A percentile compares a stretch with the other conserved stretches of the same genome.
Evolutionary conservation across 2,329 filamentous ascomycete genomes (phyloP).

Genomic region (Cladosporium colombiae): DNA sequence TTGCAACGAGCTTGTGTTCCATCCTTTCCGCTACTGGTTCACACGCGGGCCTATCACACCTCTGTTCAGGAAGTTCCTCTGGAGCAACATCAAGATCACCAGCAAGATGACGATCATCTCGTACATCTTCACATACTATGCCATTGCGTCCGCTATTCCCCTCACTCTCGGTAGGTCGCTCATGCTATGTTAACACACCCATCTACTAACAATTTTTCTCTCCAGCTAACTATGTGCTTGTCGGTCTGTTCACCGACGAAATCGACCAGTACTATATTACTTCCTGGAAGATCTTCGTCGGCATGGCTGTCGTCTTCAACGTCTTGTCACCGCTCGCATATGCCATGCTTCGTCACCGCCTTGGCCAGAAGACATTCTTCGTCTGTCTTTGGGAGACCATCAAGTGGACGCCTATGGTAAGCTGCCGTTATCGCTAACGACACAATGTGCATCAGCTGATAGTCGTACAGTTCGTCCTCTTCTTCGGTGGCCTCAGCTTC

Average conservation of each 20-base stretch:
- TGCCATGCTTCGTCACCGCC: slow-evolving; percentile 64
- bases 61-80: slow-evolving; percentile 63
- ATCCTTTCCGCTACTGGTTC: slow-evolving; percentile 64
- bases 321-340: slow-evolving; percentile 62
- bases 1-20: slow-evolving; percentile 70
- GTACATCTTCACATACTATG: slow-evolving; percentile 72
- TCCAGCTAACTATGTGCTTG: slow-evolving; percentile 66
- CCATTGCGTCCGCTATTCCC: slow-evolving; percentile 67
- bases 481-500: slow-evolving; percentile 77
- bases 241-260: slow-evolving; percentile 70
- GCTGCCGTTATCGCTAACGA: neutral
- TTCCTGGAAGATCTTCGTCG: slow-evolving; percentile 64
- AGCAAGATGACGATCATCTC: slow-evolving; percentile 72
- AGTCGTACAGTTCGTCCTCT: slow-evolving; percentile 61
- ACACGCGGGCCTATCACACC: slow-evolving; percentile 64
- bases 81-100: slow-evolving; percentile 61
- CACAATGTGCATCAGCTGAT: neutral
- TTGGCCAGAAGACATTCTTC: slow-evolving; percentile 56
- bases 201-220: neutral
- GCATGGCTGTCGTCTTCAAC: slow-evolving; percentile 66
- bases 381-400: slow-evolving; percentile 57
- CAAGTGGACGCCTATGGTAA: slow-evolving; percentile 60
- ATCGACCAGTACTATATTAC: slow-evolving; percentile 69
- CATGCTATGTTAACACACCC: too few relatives aligned
- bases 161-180: slow-evolving; percentile 52